These are phyloP conservation scores for Pulveroboletus sp. DNA, from an alignment of 1,284 basidiomycete species.

Conservation along the genomic window DNA sequence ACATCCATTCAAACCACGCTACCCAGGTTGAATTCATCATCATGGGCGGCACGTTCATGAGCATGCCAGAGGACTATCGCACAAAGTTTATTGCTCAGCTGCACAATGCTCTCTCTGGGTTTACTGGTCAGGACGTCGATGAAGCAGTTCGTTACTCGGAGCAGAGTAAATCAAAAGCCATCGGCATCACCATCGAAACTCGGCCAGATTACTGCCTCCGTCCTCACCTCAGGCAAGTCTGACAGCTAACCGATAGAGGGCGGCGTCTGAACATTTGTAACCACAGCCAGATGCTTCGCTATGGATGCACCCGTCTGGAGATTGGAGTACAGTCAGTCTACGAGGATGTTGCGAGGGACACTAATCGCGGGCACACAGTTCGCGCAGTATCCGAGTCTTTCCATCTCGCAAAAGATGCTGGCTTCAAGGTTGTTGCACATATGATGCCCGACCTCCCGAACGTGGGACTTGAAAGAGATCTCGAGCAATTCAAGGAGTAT, in stretches of 20 bases:
- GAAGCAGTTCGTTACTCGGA: conserved; percentile 98
- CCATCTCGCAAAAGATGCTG: conserved; percentile 97
- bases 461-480: conserved; percentile 93
- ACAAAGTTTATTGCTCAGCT: conserved; percentile 93
- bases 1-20: neutral
- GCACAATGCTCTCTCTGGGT: conserved; percentile 95
- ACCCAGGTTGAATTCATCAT: conserved; percentile 92
- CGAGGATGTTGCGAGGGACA: conserved; percentile 98
- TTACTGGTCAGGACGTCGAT: conserved; percentile 90
- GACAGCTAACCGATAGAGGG: neutral
- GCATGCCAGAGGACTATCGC: conserved; percentile 95
- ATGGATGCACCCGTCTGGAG: conserved; percentile 96
- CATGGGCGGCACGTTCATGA: conserved; percentile 99
- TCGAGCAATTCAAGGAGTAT: conserved; percentile 98
- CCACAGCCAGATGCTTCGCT: conserved; percentile 92
- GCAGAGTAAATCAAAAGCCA: conserved; percentile 96
- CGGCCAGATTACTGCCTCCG: conserved; percentile 97
- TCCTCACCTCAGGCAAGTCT: conserved; percentile 80
- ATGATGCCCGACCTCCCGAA: conserved; percentile 99
- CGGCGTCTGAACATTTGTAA: neutral
- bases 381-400: conserved; percentile 97
- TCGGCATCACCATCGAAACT: conserved; percentile 99
- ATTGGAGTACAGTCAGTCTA: conserved; percentile 99
- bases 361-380: conserved; percentile 97
- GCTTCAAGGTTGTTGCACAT: conserved; percentile 98